A percentile compares a stretch with the other conserved stretches of the same genome.
Evolutionary conservation across 2,329 filamentous ascomycete species (phyloP).

Genomic region (Esteya vermicola): DNA sequence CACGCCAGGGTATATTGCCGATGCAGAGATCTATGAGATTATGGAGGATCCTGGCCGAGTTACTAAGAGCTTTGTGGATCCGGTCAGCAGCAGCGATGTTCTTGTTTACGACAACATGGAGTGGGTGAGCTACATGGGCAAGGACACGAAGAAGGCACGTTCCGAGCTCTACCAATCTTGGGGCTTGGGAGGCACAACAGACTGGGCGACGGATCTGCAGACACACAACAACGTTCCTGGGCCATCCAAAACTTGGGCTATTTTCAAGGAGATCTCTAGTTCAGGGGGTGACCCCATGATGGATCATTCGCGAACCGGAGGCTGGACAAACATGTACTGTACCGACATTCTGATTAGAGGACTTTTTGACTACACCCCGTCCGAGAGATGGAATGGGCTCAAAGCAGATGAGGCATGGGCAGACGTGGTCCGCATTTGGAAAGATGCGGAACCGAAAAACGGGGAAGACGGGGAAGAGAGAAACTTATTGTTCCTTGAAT

Average conservation of each 20-base stretch:
- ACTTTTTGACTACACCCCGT: too few species aligned
- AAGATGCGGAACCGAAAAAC: too few species aligned
- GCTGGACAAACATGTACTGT: too few species aligned
- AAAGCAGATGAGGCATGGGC: too few species aligned
- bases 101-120: conserved; percentile 7
- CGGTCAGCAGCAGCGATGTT: conserved; percentile 6
- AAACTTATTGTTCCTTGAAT: too few species aligned
- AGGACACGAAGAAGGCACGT: conserved; percentile 7
- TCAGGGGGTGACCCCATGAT: too few species aligned
- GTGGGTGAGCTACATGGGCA: conserved; percentile 11
- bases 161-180: conserved; percentile 4
- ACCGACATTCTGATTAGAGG: too few species aligned
- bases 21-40: conserved; percentile 19
- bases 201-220: conserved; percentile 15
- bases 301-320: too few species aligned
- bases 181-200: conserved; percentile 11
- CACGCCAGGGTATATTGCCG: conserved; percentile 19
- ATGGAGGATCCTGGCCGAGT: too few species aligned
- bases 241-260: not conserved
- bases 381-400: too few species aligned
- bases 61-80: conserved; percentile 2
- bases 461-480: too few species aligned
- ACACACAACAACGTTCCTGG: not conserved
- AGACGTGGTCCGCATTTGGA: too few species aligned
- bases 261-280: not conserved